Percentiles rank a stretch among this genome's conserved stretches.
These are phyloP conservation scores for Fusarium cyanostomum DNA, from an alignment of 2,329 filamentous ascomycete genomes.

Conservation along the genomic window DNA sequence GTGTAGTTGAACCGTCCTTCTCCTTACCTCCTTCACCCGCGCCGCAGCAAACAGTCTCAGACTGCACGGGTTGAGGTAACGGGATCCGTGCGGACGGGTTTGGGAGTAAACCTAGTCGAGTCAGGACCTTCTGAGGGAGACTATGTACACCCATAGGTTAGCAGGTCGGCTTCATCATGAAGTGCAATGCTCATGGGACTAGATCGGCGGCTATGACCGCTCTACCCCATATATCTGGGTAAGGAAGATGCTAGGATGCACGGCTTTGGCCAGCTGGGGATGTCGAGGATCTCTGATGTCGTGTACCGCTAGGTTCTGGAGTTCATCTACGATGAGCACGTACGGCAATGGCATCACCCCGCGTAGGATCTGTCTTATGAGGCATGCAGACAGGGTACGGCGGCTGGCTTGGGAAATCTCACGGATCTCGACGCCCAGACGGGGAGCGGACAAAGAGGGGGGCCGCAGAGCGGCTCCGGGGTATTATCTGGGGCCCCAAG, in stretches of 20 bases:
- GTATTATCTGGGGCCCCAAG: not conserved
- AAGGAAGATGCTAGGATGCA: not conserved
- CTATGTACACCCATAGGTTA: not conserved
- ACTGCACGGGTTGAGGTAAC: conserved; percentile 20
- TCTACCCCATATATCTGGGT: conserved; percentile 3
- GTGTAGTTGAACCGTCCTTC: not conserved
- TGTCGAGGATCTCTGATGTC: conserved; percentile 20
- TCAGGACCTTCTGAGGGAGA: conserved; percentile 1
- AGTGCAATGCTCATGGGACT: not conserved
- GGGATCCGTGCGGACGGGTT: conserved; percentile 13
- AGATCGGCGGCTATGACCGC: not conserved
- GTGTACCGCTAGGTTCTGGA: conserved; percentile 3
- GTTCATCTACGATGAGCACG: conserved; percentile 25
- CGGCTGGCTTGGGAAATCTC: conserved; percentile 2
- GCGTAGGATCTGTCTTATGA: conserved; percentile 26
- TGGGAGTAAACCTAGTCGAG: conserved; percentile 15
- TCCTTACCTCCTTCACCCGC: conserved; percentile 18
- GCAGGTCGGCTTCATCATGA: not conserved
- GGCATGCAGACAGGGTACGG: conserved; percentile 21
- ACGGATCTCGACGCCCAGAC: conserved; percentile 18
- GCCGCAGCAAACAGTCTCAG: conserved; percentile 8
- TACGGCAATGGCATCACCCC: conserved; percentile 32
- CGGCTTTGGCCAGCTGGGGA: conserved; percentile 11
- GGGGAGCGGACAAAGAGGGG: conserved; percentile 21
- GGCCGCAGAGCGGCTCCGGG: conserved; percentile 38